phyloP scores from a whole-genome alignment of 805 yeast genomes.

The Metschnikowia lunata region DNA sequence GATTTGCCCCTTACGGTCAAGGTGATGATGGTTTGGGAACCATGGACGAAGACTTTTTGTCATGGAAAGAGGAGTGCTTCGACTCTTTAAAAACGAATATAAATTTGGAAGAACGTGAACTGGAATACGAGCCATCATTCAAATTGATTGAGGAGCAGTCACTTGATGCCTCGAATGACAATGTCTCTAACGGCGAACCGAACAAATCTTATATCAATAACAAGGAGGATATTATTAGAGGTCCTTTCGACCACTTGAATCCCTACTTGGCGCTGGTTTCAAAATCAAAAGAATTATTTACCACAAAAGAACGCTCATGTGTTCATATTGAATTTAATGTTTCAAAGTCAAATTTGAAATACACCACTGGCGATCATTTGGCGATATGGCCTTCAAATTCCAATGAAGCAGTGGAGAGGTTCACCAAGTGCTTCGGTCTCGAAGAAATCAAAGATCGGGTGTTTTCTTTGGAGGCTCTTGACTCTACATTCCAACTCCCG shows the following conservation, averaged over 20 bases:
- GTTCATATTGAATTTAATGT: conserved; percentile 88
- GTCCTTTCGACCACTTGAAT: conserved; percentile 77
- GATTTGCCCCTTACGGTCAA: conserved; percentile 74
- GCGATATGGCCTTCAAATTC: conserved; percentile 94
- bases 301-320: conserved; percentile 63
- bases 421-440: conserved; percentile 62
- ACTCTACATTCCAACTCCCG: conserved; percentile 59
- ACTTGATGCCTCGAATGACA: conserved; percentile 25
- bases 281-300: conserved; percentile 65
- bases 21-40: conserved; percentile 97
- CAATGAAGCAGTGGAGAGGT: conserved; percentile 63
- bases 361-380: conserved; percentile 93
- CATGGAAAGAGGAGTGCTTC: conserved; percentile 84
- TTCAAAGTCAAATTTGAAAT: conserved; percentile 66
- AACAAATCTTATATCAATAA: conserved; percentile 40
- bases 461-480: conserved; percentile 63
- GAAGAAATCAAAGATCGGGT: conserved; percentile 48
- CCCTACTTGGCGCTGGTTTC: conserved; percentile 76
- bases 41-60: conserved; percentile 88
- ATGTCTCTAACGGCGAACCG: conserved; percentile 74
- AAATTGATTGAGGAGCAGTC: conserved; percentile 36
- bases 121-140: conserved; percentile 69
- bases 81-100: conserved; percentile 60
- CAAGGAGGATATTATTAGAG: conserved; percentile 40
- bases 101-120: conserved; percentile 74